phyloP scores from a whole-genome alignment of 1,284 basidiomycete genomes.

The Agaricales sp. region DNA sequence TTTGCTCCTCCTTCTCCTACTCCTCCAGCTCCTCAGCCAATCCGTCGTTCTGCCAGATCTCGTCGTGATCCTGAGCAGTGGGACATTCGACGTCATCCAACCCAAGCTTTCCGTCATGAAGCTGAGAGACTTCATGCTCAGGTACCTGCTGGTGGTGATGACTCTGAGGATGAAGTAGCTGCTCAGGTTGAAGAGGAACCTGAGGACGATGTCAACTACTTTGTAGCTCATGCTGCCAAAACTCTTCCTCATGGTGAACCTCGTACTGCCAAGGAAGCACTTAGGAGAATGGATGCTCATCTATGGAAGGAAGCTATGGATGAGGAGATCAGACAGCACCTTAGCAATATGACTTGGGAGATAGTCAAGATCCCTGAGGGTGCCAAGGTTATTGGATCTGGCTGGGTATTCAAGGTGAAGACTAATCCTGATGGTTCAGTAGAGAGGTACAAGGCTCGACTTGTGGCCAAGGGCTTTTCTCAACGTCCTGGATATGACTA shows the following conservation, averaged over 20 bases:
- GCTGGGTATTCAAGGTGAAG: too few relatives aligned
- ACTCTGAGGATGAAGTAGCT: background rate
- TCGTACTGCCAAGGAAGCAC: slow-evolving; percentile 7
- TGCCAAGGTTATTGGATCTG: too few relatives aligned
- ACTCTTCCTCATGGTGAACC: slow-evolving; percentile 6
- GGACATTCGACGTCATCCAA: slow-evolving; percentile 18
- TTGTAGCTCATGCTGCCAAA: background rate
- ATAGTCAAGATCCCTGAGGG: slow-evolving; percentile 8
- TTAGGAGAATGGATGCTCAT: too few relatives aligned
- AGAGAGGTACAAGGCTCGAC: slow-evolving; percentile 23
- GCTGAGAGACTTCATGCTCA: background rate
- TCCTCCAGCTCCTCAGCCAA: too few relatives aligned
- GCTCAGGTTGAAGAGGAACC: background rate
- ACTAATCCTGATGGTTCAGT: slow-evolving; percentile 22
- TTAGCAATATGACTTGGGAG: slow-evolving; percentile 10
- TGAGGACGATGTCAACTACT: background rate
- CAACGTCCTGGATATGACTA: slow-evolving; percentile 32
- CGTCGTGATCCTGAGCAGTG: slow-evolving; percentile 12
- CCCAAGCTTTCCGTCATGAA: slow-evolving; percentile 11
- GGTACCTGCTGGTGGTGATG: background rate
- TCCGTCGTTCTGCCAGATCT: too few relatives aligned
- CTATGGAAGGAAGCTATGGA: too few relatives aligned
- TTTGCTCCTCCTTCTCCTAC: too few relatives aligned
- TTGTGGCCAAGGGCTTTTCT: slow-evolving; percentile 31
- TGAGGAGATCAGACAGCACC: too few relatives aligned